Base-by-base conservation (phyloP, 192 early-diverging fungal genomes). In the Backusella tuberculispora region DNA sequence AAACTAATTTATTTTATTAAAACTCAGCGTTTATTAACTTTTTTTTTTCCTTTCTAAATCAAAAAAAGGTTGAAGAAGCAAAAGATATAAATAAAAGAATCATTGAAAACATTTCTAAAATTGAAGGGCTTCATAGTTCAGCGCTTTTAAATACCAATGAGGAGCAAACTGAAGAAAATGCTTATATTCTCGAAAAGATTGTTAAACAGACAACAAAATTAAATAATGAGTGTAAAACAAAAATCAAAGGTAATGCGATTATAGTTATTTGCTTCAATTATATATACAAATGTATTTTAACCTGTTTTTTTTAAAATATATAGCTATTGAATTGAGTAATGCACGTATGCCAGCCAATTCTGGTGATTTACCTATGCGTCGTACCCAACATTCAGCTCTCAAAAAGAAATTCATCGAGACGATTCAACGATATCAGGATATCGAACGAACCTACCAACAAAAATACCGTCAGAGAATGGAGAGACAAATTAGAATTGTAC, bases 391-490 rank as follows among this genome's bases (percentile, higher is more conserved):
- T 53, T 79, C 76, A 3, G 73, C 86, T 10, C 65, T 91, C 46
- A 87, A 85, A 50, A 88, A 91, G 69, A 85, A 84, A 75, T 91
- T 91, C 43, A 76, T 90, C 73, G 87, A 88, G 42, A 80, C 84
- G 13, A 89, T 92, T 87, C 90, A 88, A 64, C 88, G 92, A 41
- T 96, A 93, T 75, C 93, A 95, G 77, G 81, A 85, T 9, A 88
- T 93, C 7, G 93, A 96, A 78, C 85, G 87, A 72, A 91, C 89
- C 50, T 94, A 93, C 74, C 90, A 95, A 66, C 88, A 90, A 69
- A 95, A 95, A 82, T 95, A 94, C 79, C 89, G 94, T 73, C 88
- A 91, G 63, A 80, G 94, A 63, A 85, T 96, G 86, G 92, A 95
- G 78, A 81, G 93, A 75, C 94, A 96, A 72, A 91, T 90, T 80